phyloP scores from a whole-genome alignment of 805 yeast genomes.

The Lachancea lanzarotensis region DNA sequence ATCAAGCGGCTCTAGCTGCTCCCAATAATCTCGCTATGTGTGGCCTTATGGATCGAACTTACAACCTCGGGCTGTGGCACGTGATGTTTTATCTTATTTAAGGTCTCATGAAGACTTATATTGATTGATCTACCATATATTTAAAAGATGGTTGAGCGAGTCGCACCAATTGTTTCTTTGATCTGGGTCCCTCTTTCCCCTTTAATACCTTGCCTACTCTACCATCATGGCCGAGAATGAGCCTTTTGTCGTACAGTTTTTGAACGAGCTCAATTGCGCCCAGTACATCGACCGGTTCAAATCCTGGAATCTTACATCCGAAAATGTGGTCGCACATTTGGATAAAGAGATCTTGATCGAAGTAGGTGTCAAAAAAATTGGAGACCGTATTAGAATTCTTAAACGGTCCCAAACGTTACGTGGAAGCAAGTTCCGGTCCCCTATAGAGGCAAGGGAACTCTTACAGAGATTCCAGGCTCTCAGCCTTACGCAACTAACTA shows the following conservation, averaged over 20 bases:
- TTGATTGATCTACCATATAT: no score
- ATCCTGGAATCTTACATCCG: conserved; percentile 17
- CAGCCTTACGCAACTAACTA: conserved; percentile 14
- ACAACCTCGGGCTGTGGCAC: no score
- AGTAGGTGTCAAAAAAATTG: conserved; percentile 68
- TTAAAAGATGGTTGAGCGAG: no score
- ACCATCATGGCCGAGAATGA: conserved; percentile 7
- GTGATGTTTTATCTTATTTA: no score
- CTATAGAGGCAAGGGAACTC: conserved; percentile 17
- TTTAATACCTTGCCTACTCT: background rate
- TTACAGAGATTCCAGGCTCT: conserved; percentile 21
- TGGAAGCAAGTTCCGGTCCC: conserved; percentile 24
- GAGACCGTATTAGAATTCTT: conserved; percentile 72
- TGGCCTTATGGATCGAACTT: no score
- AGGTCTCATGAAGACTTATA: no score
- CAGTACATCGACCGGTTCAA: conserved; percentile 20
- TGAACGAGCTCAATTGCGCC: conserved; percentile 19
- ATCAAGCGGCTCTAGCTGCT: no score
- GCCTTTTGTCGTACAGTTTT: conserved; percentile 18
- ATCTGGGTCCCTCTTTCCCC: no score
- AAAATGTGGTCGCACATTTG: conserved; percentile 27
- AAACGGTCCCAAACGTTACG: conserved; percentile 42
- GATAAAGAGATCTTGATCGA: conserved; percentile 63
- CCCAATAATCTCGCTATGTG: no score
- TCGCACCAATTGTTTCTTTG: no score